Conservation (phyloP, 257 asterid species). For the Solanum chiquidenum region DNA sequence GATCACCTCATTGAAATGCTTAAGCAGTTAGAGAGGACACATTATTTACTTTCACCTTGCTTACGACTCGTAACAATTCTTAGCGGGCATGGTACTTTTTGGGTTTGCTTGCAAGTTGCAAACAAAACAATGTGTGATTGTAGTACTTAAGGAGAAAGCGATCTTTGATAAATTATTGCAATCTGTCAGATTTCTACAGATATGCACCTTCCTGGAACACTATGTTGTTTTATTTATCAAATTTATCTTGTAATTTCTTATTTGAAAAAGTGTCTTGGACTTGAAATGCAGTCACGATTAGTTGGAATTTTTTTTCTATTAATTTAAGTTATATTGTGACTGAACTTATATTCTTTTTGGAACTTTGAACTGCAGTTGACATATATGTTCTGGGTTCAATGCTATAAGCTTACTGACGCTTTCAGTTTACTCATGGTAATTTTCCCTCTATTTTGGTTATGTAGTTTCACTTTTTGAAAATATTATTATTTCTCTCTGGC, state of each 20-base stretch:
- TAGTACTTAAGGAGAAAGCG: neutral
- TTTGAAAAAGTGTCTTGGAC: neutral
- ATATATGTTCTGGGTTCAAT: constrained; percentile 94
- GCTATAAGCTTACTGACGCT: constrained; percentile 66
- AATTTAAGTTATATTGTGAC: neutral
- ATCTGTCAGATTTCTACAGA: neutral
- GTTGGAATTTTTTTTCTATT: neutral
- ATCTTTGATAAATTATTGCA: neutral
- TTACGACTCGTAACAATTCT: neutral
- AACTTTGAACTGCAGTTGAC: constrained; percentile 53
- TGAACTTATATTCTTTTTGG: neutral
- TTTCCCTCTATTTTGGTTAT: neutral
- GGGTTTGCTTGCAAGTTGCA: neutral
- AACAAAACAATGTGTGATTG: neutral
- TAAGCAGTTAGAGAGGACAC: neutral
- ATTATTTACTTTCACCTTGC: neutral
- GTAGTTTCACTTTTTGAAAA: neutral
- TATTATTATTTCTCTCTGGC: neutral
- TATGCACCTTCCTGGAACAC: neutral
- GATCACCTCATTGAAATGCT: neutral
- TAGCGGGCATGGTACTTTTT: neutral
- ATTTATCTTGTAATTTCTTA: neutral
- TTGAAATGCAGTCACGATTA: neutral
- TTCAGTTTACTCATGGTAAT: constrained; percentile 58
- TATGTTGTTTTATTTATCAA: neutral